These are phyloP conservation scores for Hypoxylon fuscum DNA, from an alignment of 495 filamentous ascomycete genomes.

Conservation along the genomic window DNA sequence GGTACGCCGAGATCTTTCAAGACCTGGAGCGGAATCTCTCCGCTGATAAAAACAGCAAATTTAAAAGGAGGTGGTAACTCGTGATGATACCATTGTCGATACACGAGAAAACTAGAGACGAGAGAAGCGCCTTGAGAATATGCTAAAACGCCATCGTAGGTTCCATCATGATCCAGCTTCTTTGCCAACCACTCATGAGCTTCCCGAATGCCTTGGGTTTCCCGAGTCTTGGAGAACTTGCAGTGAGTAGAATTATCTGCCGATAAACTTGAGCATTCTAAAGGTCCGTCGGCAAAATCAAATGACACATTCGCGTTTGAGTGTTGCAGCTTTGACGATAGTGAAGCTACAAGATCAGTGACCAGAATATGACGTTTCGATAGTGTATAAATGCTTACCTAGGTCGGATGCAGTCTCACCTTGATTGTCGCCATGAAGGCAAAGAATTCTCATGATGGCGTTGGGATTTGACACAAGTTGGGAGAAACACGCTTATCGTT, in stretches of 20 bases:
- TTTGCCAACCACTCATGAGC: conserved; percentile 58
- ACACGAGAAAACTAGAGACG: conserved; percentile 56
- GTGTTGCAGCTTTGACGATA: conserved; percentile 43
- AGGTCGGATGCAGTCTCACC: conserved; percentile 66
- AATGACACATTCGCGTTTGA: conserved; percentile 48
- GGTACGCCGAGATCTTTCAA: conserved; percentile 61
- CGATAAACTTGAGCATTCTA: conserved; percentile 51
- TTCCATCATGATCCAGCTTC: conserved; percentile 59
- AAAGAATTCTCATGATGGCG: conserved; percentile 64
- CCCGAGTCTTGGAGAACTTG: conserved; percentile 54
- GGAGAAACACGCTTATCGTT: background rate
- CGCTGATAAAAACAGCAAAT: conserved; percentile 68
- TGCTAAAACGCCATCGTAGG: conserved; percentile 68
- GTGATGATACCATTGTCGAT: conserved; percentile 47
- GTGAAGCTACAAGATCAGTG: conserved; percentile 36
- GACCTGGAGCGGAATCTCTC: conserved; percentile 58
- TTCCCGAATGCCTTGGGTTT: conserved; percentile 47
- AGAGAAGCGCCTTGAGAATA: conserved; percentile 69
- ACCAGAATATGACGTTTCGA: conserved; percentile 6
- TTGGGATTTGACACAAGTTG: conserved; percentile 4
- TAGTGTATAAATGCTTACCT: conserved; percentile 47
- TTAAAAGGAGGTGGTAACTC: conserved; percentile 60
- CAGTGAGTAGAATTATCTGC: conserved; percentile 47
- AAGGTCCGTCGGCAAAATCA: conserved; percentile 66
- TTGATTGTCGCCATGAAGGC: conserved; percentile 71